Percentiles rank a stretch among this genome's conserved stretches.
These are phyloP conservation scores for Fraxinus albicans DNA, from an alignment of 305 asterid genomes.

Conservation along the genomic window DNA sequence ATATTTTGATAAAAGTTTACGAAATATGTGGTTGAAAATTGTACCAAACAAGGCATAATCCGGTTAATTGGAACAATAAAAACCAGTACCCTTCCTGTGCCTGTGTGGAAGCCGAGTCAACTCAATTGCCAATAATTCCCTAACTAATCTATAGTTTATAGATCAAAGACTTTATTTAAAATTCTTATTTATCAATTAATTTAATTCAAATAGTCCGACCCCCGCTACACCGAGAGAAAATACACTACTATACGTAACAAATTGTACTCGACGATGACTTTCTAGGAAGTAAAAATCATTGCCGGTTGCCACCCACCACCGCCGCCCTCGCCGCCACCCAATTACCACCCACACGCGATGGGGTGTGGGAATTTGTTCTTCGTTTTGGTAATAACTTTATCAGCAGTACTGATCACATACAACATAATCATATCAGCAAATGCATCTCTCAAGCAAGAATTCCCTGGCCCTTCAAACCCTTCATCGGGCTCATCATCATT, in stretches of 20 bases:
- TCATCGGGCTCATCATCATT: slow-evolving; percentile 4
- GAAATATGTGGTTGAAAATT: no score
- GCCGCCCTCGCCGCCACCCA: not conserved
- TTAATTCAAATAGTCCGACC: not conserved
- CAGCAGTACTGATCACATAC: slow-evolving; percentile 85
- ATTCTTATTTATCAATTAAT: not conserved
- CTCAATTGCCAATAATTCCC: not conserved
- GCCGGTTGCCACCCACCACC: not conserved
- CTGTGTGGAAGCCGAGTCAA: not conserved
- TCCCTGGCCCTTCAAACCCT: slow-evolving; percentile 52
- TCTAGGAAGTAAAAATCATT: not conserved
- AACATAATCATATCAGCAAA: slow-evolving; percentile 84
- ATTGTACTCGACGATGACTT: not conserved
- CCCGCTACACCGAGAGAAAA: no score
- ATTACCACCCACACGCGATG: slow-evolving; percentile 26
- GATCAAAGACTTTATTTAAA: not conserved
- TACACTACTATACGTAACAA: no score
- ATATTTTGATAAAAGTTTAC: no score
- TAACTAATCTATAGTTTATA: not conserved
- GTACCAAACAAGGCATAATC: no score
- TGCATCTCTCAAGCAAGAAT: slow-evolving; percentile 75
- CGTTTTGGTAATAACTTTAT: slow-evolving; percentile 53
- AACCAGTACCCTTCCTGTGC: not conserved
- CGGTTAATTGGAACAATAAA: no score
- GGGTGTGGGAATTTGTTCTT: slow-evolving; percentile 84